Base-by-base conservation (phyloP, 768 basidiomycete species). In the Lactarius vividus region DNA sequence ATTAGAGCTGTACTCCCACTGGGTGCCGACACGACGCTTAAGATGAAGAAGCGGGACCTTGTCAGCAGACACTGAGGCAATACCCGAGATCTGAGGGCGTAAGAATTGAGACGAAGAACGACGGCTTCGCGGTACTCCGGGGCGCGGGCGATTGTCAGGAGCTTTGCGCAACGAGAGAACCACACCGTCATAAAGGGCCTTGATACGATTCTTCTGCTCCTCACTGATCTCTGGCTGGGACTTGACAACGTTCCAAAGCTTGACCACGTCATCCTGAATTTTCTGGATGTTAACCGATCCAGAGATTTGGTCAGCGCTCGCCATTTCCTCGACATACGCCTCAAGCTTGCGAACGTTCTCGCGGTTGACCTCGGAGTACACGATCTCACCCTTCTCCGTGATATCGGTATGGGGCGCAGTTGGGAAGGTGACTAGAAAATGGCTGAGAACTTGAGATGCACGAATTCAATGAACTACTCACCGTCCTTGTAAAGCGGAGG, bases 311-410 rank as follows among this genome's bases (percentile, higher is more conserved):
- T 96, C 94, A 2, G 94, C 93, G 66, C 91, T 93, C 1, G 97
- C 95, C 97, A 99, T 99, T 79, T 99, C 95, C 73, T 95, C 88
- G 61, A 94, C 97, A 72, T 99, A 99, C 1, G 94, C 93, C 77
- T 99, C 97, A 53, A 99, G 83, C 79, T 98, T 98, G 72, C 97
- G 90, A 54, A 98, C 96, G 64, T 93, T 92, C 75, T 96, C 92
- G 57, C 97, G 92, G 66, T 94, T 92, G 65, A 98, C 92, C 77
- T 99, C 97, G 5, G 89, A 85, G 79, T 96, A 95, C 62, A 97
- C 82, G 70, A 99, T 95, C 62, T 98, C 96, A 28, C 97, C 97
- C 79, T 92, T 94, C 57, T 85, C 87, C 11, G 88, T 94, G 71
- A 99, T 91, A 75, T 96, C 93, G 8, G 96, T 98, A 73, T 88